Percentiles rank a stretch among this genome's conserved stretches.
Evolutionary conservation across 73 alveolate genomes (phyloP).

Genomic region (Paraurostyla sp.): DNA sequence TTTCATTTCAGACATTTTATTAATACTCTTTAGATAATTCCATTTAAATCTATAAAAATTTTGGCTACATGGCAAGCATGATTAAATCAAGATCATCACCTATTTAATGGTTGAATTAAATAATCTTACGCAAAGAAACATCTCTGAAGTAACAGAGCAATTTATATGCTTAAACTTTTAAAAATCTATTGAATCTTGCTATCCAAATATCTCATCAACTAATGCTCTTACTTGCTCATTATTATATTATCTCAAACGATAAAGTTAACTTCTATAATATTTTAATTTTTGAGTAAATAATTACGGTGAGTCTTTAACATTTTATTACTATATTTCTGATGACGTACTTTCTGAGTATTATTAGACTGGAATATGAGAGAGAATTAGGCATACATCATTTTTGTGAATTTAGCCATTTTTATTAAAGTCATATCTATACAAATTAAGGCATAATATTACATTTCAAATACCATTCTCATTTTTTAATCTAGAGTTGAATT

Average conservation of each 20-base stretch:
- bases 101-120: neutral
- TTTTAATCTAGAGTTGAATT: neutral
- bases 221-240: neutral
- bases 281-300: too few relatives aligned
- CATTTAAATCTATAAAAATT: neutral
- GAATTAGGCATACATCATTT: neutral
- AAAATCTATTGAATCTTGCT: neutral
- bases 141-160: neutral
- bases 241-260: neutral
- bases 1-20: too few relatives aligned
- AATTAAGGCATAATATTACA: neutral
- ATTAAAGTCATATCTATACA: neutral
- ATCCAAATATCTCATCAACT: neutral
- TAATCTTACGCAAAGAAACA: neutral
- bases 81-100: neutral
- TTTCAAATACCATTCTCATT: neutral
- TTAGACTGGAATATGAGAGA: neutral
- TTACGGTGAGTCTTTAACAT: too few relatives aligned
- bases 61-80: neutral
- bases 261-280: neutral
- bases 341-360: neutral
- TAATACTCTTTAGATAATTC: too few relatives aligned
- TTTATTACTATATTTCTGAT: too few relatives aligned
- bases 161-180: neutral
- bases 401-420: neutral